These are phyloP conservation scores for Tuber calosporum DNA, from an alignment of 495 filamentous ascomycete genomes.

Conservation along the genomic window DNA sequence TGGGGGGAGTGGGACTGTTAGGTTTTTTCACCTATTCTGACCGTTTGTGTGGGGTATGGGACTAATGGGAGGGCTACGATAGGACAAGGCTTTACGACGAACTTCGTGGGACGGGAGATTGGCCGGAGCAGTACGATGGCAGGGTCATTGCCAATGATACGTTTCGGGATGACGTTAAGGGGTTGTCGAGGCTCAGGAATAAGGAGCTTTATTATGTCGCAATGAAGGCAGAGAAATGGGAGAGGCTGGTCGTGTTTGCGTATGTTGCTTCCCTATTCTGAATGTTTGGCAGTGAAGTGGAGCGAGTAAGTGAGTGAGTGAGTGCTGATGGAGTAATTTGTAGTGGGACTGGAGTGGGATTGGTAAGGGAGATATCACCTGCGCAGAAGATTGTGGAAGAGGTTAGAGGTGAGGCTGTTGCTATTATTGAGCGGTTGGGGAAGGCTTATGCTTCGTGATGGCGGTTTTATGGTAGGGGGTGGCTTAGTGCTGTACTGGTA, in stretches of 20 bases:
- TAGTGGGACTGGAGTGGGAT: conserved; percentile 53
- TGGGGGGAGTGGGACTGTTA: conserved; percentile 57
- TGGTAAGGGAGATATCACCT: conserved; percentile 65
- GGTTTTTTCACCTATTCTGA: conserved; percentile 30
- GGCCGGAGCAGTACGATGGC: conserved; percentile 59
- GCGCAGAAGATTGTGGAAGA: conserved; percentile 73
- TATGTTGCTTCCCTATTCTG: conserved; percentile 5
- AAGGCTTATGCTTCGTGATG: not conserved
- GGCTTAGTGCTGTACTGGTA: not conserved
- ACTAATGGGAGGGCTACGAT: not conserved
- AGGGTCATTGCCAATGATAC: conserved; percentile 58
- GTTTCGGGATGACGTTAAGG: conserved; percentile 53
- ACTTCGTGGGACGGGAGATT: conserved; percentile 59
- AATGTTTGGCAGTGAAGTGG: not conserved
- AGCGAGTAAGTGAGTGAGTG: not conserved
- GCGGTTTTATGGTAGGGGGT: not conserved
- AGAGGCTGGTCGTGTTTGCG: conserved; percentile 66
- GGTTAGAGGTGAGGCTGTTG: conserved; percentile 75
- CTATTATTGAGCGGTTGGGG: conserved; percentile 43
- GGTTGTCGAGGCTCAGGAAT: conserved; percentile 54
- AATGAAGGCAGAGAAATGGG: conserved; percentile 50
- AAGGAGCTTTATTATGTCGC: conserved; percentile 55
- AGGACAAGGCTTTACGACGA: conserved; percentile 62
- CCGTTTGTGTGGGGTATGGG: not conserved
- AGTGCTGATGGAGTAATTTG: not conserved